Evolutionary conservation across 805 yeast species (phyloP).

Genomic region (Candida tibetensis): DNA sequence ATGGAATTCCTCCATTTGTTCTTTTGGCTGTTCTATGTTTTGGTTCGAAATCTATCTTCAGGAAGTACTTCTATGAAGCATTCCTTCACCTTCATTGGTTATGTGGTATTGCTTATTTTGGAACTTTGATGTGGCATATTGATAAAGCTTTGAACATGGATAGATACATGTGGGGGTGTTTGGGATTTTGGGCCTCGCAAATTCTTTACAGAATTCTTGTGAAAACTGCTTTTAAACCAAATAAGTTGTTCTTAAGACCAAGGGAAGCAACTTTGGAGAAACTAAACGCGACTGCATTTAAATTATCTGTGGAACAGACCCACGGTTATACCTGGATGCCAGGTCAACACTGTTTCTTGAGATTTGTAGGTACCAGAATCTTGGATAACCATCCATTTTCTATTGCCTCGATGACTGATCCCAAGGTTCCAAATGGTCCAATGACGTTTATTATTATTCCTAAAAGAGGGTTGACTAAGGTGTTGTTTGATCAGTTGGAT

Average conservation of each 20-base stretch:
- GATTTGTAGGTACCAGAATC: conserved; percentile 44
- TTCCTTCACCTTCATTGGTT: conserved; percentile 56
- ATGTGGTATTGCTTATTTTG: conserved; percentile 47
- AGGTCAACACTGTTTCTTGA: conserved; percentile 54
- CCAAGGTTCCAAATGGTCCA: conserved; percentile 19
- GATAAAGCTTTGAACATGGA: conserved; percentile 32
- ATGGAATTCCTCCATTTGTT: conserved; percentile 51
- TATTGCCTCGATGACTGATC: conserved; percentile 31
- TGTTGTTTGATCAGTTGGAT: conserved; percentile 29
- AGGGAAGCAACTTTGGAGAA: conserved; percentile 31
- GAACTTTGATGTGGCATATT: conserved; percentile 46
- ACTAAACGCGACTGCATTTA: conserved; percentile 25
- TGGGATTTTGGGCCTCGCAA: conserved; percentile 52
- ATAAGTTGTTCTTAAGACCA: conserved; percentile 36
- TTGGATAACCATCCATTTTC: conserved; percentile 60
- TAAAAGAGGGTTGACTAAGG: conserved; percentile 45
- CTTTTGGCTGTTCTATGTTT: conserved; percentile 43
- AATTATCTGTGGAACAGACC: conserved; percentile 34
- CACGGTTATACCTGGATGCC: conserved; percentile 45
- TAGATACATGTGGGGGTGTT: conserved; percentile 47
- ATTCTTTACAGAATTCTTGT: conserved; percentile 43
- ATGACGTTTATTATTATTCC: conserved; percentile 47
- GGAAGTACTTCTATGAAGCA: conserved; percentile 43
- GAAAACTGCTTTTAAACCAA: conserved; percentile 48
- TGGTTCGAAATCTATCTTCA: conserved; percentile 38